Evolutionary conservation across 352 stramenopile genomes (phyloP).

Genomic region (Aphanomyces invadans): DNA sequence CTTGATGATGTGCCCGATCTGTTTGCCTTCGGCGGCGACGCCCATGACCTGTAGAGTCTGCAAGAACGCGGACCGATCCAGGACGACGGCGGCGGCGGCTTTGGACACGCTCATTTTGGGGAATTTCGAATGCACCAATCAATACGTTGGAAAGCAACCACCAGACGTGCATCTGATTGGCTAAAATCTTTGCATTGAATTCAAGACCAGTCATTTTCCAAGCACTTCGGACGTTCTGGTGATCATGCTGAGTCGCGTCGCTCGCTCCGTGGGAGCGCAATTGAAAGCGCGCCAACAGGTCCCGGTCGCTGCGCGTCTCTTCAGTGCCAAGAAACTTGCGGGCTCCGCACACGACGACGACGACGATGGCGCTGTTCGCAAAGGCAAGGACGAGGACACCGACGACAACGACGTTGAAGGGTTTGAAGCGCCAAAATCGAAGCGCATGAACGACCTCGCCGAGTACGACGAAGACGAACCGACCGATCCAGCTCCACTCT

Average conservation of each 20-base stretch:
- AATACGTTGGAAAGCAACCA: background rate
- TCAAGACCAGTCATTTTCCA: constrained; percentile 24
- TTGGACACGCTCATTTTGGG: constrained; percentile 8
- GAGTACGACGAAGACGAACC: constrained; percentile 62
- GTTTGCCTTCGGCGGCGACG: constrained; percentile 70
- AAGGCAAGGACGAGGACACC: constrained; percentile 14
- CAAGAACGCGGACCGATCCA: constrained; percentile 65
- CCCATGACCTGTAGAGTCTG: constrained; percentile 63
- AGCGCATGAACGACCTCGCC: constrained; percentile 36
- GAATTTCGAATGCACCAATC: constrained; percentile 6
- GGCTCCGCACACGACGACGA: background rate
- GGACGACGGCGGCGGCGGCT: constrained; percentile 24
- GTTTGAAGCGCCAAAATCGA: background rate
- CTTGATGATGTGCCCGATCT: constrained; percentile 68
- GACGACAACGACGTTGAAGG: constrained; percentile 4
- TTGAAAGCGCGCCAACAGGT: background rate
- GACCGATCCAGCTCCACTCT: constrained; percentile 41
- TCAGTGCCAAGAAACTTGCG: constrained; percentile 4
- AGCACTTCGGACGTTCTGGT: constrained; percentile 8
- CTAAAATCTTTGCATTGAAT: constrained; percentile 12
- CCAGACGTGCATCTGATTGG: constrained; percentile 8
- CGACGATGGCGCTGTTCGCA: constrained; percentile 11
- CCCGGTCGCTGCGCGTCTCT: background rate
- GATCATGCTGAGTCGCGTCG: constrained; percentile 16
- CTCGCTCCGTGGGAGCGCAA: background rate